Evolutionary conservation across 257 asterid genomes (phyloP).

Genomic region (Primulina eburnea): DNA sequence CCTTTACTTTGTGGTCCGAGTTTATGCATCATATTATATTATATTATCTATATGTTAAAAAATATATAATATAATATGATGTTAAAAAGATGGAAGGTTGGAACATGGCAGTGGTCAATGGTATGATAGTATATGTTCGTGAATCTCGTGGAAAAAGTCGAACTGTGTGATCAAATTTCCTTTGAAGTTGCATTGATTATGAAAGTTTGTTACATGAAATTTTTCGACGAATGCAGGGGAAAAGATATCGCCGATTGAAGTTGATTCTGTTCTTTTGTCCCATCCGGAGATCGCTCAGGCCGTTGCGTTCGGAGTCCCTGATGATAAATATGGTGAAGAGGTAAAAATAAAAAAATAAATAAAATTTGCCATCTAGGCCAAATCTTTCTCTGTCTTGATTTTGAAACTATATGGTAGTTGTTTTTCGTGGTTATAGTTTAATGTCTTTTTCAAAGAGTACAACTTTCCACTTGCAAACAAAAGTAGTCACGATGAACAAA

Average conservation of each 20-base stretch:
- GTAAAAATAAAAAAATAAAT: slow-evolving; percentile 38
- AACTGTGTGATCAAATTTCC: background rate
- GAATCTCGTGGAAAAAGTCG: background rate
- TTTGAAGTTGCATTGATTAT: background rate
- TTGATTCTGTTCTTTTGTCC: slow-evolving; percentile 77
- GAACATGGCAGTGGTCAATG: no score
- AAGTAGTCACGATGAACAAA: background rate
- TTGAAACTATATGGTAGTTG: slow-evolving; percentile 3
- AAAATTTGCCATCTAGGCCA: background rate
- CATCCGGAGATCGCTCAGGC: slow-evolving; percentile 86
- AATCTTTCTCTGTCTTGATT: background rate
- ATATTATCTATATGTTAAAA: no score
- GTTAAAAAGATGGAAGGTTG: no score
- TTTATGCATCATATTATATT: no score
- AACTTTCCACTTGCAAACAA: slow-evolving; percentile 7
- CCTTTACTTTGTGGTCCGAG: background rate
- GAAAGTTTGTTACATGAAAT: background rate
- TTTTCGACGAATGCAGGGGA: slow-evolving; percentile 56
- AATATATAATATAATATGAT: no score
- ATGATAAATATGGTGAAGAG: slow-evolving; percentile 98
- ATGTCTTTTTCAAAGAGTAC: slow-evolving; percentile 15
- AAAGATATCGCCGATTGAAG: slow-evolving; percentile 96
- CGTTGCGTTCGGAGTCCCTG: slow-evolving; percentile 95
- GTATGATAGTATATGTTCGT: background rate
- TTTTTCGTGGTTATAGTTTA: background rate